Percentiles rank a stretch among this genome's conserved stretches.
Conservation (phyloP, 2,329 filamentous ascomycete genomes). For the Elsinoe necatrix region DNA sequence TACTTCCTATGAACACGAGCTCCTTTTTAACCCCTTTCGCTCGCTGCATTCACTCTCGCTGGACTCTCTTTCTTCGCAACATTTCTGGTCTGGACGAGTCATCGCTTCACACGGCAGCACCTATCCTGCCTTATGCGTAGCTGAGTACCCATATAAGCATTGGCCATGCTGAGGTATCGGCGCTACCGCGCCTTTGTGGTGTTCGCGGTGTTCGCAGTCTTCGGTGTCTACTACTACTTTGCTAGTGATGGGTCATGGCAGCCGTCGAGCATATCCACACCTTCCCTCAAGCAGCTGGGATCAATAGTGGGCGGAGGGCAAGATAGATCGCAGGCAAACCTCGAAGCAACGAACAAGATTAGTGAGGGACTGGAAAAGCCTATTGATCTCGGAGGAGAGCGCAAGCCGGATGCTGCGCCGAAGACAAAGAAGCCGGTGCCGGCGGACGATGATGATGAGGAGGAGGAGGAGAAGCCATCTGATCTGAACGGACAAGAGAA, state of each 20-base stretch:
- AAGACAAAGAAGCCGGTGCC: background rate
- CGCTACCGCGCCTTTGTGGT: conserved; percentile 54
- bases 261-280: conserved; percentile 17
- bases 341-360: background rate
- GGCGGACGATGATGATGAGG: background rate
- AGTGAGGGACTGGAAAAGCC: background rate
- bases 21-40: background rate
- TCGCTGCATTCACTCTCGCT: background rate
- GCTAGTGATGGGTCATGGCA: conserved; percentile 15
- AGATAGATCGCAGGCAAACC: conserved; percentile 7
- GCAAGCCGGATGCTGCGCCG: background rate
- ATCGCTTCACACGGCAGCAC: background rate
- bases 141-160: background rate
- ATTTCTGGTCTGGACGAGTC: background rate
- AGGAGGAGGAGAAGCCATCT: conserved; percentile 7
- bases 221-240: conserved; percentile 47
- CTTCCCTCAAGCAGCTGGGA: conserved; percentile 14
- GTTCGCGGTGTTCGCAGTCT: conserved; percentile 46
- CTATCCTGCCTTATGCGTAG: background rate
- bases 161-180: conserved; percentile 48
- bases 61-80: no score
- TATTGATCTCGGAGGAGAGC: conserved; percentile 12
- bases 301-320: conserved; percentile 5
- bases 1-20: conserved; percentile 1
- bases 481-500: conserved; percentile 8